A percentile compares a stretch with the other conserved stretches of the same genome.
Evolutionary conservation across 768 basidiomycete species (phyloP).

Genomic region (Austroboletus eburneus): DNA sequence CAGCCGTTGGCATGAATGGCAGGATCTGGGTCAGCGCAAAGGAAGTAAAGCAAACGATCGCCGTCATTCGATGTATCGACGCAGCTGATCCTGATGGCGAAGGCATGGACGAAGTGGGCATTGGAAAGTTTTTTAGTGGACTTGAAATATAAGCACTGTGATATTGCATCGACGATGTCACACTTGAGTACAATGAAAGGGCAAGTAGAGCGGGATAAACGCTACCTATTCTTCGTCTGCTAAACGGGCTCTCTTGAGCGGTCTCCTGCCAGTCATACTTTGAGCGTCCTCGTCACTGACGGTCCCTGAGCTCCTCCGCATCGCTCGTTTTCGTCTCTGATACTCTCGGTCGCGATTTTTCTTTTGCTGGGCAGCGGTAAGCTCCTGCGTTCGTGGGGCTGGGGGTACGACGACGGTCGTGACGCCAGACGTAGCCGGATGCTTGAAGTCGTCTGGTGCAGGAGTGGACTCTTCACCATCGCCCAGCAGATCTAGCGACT

Average conservation of each 20-base stretch:
- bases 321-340: slow-evolving; percentile 71
- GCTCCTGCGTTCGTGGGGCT: slow-evolving; percentile 62
- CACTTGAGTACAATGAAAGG: slow-evolving; percentile 5
- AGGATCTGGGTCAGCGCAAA: slow-evolving; percentile 85
- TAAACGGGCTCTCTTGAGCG: slow-evolving; percentile 65
- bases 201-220: slow-evolving; percentile 5
- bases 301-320: slow-evolving; percentile 60
- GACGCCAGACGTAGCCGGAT: slow-evolving; percentile 65
- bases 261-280: slow-evolving; percentile 46
- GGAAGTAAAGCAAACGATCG: slow-evolving; percentile 69
- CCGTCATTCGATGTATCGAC: slow-evolving; percentile 74
- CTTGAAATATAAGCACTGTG: slow-evolving; percentile 36
- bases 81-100: slow-evolving; percentile 73
- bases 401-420: slow-evolving; percentile 78
- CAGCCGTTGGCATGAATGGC: slow-evolving; percentile 88
- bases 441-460: slow-evolving; percentile 61
- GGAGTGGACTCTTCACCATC: slow-evolving; percentile 64
- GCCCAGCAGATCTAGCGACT: slow-evolving; percentile 74
- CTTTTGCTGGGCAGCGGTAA: slow-evolving; percentile 70
- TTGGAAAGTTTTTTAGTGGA: slow-evolving; percentile 50
- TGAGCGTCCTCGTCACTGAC: slow-evolving; percentile 68
- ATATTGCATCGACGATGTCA: slow-evolving; percentile 1
- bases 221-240: slow-evolving; percentile 57
- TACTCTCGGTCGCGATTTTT: slow-evolving; percentile 78
- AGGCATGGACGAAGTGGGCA: slow-evolving; percentile 49